phyloP scores from a whole-genome alignment of 2,329 filamentous ascomycete genomes.

The Fusarium abutilonis region DNA sequence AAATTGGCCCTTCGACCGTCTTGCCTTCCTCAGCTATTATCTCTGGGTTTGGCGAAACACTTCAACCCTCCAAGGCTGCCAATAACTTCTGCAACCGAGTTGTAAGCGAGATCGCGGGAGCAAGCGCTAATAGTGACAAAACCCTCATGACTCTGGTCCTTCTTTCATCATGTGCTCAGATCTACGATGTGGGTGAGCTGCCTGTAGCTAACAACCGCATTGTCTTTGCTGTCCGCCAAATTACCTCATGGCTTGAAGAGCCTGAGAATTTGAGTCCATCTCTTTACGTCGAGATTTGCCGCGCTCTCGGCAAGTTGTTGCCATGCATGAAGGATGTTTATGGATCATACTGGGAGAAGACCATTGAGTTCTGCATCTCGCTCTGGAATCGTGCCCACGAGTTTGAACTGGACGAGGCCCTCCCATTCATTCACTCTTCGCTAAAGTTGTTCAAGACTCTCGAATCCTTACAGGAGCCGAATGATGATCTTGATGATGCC shows the following conservation, averaged over 20 bases:
- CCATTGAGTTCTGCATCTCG: constrained; percentile 66
- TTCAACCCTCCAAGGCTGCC: constrained; percentile 59
- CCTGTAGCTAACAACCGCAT: constrained; percentile 74
- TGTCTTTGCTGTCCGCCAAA: constrained; percentile 83
- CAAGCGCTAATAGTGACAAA: constrained; percentile 55
- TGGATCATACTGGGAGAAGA: constrained; percentile 83
- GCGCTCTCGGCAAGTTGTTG: constrained; percentile 69
- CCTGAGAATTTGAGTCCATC: constrained; percentile 55
- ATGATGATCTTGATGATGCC: constrained; percentile 85
- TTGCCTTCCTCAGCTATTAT: constrained; percentile 62
- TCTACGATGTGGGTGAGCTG: constrained; percentile 63
- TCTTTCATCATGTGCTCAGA: constrained; percentile 61
- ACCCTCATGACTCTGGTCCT: constrained; percentile 62
- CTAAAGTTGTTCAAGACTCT: constrained; percentile 75
- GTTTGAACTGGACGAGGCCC: constrained; percentile 56
- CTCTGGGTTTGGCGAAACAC: constrained; percentile 61
- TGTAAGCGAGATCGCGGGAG: constrained; percentile 67
- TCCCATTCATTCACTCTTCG: constrained; percentile 76
- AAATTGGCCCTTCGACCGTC: constrained; percentile 57
- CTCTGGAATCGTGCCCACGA: constrained; percentile 64
- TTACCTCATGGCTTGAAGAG: constrained; percentile 75
- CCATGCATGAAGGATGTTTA: constrained; percentile 84
- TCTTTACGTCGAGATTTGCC: constrained; percentile 62
- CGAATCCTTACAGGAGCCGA: constrained; percentile 73
- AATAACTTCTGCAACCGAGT: constrained; percentile 68